Conservation (phyloP, 2,329 filamentous ascomycete species). For the Colletotrichum chrysophilum region DNA sequence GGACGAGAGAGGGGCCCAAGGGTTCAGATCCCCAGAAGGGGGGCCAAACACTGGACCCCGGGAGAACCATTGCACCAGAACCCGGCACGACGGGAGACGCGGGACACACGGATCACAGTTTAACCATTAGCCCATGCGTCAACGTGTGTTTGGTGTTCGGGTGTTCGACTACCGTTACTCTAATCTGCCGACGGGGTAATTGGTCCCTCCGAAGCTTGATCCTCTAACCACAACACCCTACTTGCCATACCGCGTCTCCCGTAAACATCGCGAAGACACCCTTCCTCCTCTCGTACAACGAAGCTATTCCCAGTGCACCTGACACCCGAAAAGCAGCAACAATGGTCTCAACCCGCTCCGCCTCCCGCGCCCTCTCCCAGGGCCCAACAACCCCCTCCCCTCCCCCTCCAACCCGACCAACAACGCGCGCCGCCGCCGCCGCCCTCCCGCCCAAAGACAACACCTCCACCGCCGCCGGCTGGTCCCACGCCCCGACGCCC, state of each 20-base stretch:
- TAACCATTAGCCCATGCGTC: neutral
- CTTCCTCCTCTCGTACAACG: neutral
- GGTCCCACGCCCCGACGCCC: conserved; percentile 48
- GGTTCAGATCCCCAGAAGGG: neutral
- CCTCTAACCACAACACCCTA: neutral
- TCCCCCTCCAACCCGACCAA: neutral
- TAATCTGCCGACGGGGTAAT: neutral
- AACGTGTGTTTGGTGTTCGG: neutral
- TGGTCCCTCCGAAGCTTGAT: neutral
- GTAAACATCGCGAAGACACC: neutral
- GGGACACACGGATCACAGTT: neutral
- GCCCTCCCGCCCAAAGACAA: neutral
- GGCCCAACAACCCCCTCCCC: conserved; percentile 27
- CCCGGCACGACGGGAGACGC: neutral
- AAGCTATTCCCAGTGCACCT: neutral
- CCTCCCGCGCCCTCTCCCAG: conserved; percentile 31
- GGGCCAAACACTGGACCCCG: neutral
- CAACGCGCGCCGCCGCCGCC: conserved; percentile 8
- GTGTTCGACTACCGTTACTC: neutral
- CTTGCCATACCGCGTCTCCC: neutral
- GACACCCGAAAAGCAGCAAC: neutral
- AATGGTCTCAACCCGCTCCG: conserved; percentile 44
- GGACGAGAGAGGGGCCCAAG: neutral
- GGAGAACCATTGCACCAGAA: neutral
- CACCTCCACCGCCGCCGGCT: neutral